Evolutionary conservation across 73 alveolate genomes (phyloP).

Genomic region (Paramecium primaurelia): DNA sequence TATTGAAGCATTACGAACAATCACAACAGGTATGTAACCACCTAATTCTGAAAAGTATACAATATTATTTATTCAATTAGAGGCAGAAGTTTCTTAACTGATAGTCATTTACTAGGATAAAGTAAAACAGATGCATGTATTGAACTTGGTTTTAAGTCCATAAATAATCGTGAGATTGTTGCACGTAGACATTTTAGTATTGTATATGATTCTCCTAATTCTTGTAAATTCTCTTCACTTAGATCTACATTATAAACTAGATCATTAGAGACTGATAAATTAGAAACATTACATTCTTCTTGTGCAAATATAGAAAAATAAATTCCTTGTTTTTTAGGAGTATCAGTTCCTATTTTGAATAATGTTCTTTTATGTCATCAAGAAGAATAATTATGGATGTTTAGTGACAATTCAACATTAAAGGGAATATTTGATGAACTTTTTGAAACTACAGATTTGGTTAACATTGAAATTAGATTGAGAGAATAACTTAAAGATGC

Average conservation of each 20-base stretch:
- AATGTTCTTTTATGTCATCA: constrained; percentile 97
- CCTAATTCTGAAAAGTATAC: constrained; percentile 82
- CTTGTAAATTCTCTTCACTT: not conserved
- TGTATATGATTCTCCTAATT: not conserved
- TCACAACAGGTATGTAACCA: constrained; percentile 94
- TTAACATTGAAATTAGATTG: constrained; percentile 82
- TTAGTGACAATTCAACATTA: constrained; percentile 89
- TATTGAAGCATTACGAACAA: constrained; percentile 88
- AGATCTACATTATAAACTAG: constrained; percentile 15
- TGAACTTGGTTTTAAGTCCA: not conserved
- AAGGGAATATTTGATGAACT: constrained; percentile 97
- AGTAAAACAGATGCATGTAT: not conserved
- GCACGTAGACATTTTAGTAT: constrained; percentile 23
- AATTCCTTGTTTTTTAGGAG: constrained; percentile 90
- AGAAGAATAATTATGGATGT: constrained; percentile 97
- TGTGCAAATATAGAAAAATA: constrained; percentile 85
- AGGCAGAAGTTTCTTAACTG: constrained; percentile 33
- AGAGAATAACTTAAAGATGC: constrained; percentile 76
- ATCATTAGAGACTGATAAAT: not conserved
- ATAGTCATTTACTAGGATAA: not conserved
- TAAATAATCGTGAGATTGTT: not conserved
- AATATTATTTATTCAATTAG: not conserved
- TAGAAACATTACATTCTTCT: not conserved
- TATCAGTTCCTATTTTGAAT: constrained; percentile 87
- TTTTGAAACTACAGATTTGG: constrained; percentile 90